Evolutionary conservation across 2,329 filamentous ascomycete species (phyloP).

Genomic region (Diaporthe capsici): DNA sequence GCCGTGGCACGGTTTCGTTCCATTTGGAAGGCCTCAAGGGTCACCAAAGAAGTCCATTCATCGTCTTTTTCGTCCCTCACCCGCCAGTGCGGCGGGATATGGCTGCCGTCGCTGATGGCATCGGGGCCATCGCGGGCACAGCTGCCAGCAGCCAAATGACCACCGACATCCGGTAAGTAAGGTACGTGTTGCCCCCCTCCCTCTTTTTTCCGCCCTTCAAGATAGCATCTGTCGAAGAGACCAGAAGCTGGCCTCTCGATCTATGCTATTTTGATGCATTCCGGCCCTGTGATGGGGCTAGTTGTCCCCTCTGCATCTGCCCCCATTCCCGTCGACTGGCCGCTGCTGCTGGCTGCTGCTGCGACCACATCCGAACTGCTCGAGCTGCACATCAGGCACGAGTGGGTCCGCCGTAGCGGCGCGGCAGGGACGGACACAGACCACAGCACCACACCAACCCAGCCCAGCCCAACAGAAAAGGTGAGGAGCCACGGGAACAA

Average conservation of each 20-base stretch:
- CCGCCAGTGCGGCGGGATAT: constrained; percentile 28
- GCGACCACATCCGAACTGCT: constrained; percentile 6
- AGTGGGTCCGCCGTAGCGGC: constrained; percentile 34
- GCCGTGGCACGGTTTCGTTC: constrained; percentile 29
- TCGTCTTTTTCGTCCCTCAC: constrained; percentile 30
- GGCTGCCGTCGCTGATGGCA: constrained; percentile 31
- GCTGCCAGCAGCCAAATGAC: constrained; percentile 32
- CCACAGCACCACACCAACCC: constrained; percentile 12
- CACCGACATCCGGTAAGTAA: constrained; percentile 27
- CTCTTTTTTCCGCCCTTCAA: background rate
- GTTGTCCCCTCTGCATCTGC: background rate
- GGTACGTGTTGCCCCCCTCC: constrained; percentile 28
- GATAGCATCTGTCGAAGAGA: background rate
- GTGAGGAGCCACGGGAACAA: background rate
- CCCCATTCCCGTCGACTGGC: background rate
- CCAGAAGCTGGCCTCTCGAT: constrained; percentile 1
- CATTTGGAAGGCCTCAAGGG: constrained; percentile 39
- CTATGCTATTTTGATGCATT: constrained; percentile 12
- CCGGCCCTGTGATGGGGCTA: background rate
- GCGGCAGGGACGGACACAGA: constrained; percentile 11
- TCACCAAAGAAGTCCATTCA: constrained; percentile 9
- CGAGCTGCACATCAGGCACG: constrained; percentile 36
- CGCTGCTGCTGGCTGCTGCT: constrained; percentile 23
- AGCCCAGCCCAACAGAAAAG: constrained; percentile 16
- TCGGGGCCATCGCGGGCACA: background rate